A percentile compares a stretch with the other conserved stretches of the same genome.
phyloP scores from a whole-genome alignment of 73 alveolate genomes.

The Durusdinium trenchii region DNA sequence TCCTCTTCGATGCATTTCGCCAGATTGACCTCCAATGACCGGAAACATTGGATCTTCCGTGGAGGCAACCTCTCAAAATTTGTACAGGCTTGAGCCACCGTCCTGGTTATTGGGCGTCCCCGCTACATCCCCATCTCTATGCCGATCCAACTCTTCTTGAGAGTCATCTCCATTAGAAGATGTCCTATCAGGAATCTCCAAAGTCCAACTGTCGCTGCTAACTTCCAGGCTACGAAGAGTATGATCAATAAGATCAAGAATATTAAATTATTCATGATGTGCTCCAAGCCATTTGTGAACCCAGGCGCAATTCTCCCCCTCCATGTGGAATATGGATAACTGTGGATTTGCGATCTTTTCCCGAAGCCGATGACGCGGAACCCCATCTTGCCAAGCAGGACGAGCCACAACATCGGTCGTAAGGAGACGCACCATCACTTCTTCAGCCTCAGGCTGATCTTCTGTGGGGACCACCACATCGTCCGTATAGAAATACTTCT shows the following conservation, averaged over 20 bases:
- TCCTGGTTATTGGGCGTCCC: not conserved
- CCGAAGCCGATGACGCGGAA: not conserved
- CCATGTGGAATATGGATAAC: not conserved
- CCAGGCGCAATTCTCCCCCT: not conserved
- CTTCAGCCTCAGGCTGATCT: not conserved
- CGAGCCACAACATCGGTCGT: not conserved
- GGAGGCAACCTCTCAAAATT: too few species aligned
- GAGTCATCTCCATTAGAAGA: not conserved
- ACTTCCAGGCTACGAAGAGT: not conserved
- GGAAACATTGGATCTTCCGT: too few species aligned
- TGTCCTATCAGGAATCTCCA: not conserved
- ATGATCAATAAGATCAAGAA: not conserved
- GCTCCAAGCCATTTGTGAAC: not conserved
- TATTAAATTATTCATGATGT: not conserved
- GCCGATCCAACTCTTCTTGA: not conserved
- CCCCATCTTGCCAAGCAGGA: not conserved
- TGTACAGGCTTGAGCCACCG: slow-evolving; percentile 33
- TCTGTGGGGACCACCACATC: not conserved
- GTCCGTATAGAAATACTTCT: not conserved
- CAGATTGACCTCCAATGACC: too few species aligned
- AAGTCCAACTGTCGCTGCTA: not conserved
- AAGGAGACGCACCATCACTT: not conserved
- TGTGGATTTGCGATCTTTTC: not conserved
- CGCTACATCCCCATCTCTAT: not conserved
- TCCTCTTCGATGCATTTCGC: too few species aligned